A percentile compares a stretch with the other conserved stretches of the same genome.
Conservation (phyloP, 768 basidiomycete species). For the Mycena indigotica region DNA sequence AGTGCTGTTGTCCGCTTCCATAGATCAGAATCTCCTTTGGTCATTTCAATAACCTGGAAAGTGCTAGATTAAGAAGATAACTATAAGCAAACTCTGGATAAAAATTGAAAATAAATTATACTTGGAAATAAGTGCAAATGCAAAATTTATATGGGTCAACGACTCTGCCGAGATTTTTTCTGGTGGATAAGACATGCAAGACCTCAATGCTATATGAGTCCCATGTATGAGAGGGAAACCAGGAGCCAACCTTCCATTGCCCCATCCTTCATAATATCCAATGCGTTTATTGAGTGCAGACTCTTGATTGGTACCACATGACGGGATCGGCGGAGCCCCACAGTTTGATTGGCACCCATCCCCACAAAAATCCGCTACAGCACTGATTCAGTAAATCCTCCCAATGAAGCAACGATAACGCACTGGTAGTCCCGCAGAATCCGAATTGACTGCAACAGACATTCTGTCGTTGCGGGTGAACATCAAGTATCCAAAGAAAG, state of each 20-base stretch:
- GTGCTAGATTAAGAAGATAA: background rate
- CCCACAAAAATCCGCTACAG: constrained; percentile 5
- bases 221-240: background rate
- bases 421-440: constrained; percentile 10
- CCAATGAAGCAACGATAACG: background rate
- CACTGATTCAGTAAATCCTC: background rate
- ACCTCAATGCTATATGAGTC: background rate
- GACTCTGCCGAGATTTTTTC: constrained; percentile 3
- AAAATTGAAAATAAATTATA: background rate
- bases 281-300: background rate
- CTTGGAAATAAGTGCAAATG: background rate
- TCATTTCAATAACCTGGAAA: constrained; percentile 9
- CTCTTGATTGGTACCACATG: constrained; percentile 1
- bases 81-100: background rate
- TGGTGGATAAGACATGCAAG: background rate
- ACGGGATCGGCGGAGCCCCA: background rate
- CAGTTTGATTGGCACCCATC: background rate
- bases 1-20: constrained; percentile 11
- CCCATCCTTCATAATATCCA: constrained; percentile 8
- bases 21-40: constrained; percentile 1
- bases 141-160: constrained; percentile 3
- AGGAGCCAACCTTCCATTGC: background rate
- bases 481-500: background rate
- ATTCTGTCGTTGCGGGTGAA: background rate
- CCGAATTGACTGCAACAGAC: constrained; percentile 14